Evolutionary conservation across 2,329 filamentous ascomycete genomes (phyloP).

Genomic region (Myriangium duriaei): DNA sequence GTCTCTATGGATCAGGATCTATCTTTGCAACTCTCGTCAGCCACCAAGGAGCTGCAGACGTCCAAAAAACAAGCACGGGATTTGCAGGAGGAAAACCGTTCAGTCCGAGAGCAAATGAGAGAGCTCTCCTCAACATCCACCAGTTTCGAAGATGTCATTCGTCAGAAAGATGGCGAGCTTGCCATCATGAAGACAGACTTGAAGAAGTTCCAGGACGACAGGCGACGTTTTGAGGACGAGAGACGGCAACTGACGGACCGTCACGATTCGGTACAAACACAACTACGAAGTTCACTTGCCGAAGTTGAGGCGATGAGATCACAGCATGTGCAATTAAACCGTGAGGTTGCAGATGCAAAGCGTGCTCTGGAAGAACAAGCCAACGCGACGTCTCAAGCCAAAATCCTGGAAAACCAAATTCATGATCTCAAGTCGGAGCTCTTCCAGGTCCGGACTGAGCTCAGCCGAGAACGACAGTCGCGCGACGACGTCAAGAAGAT

Average conservation of each 20-base stretch:
- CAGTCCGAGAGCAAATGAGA: constrained; percentile 71
- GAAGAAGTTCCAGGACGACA: constrained; percentile 70
- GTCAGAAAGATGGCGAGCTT: constrained; percentile 88
- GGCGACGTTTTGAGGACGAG: constrained; percentile 65
- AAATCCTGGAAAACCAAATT: constrained; percentile 75
- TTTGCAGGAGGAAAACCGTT: constrained; percentile 65
- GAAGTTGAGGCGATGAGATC: constrained; percentile 78
- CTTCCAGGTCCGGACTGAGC: constrained; percentile 71
- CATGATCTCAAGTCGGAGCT: constrained; percentile 76
- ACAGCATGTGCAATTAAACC: constrained; percentile 71
- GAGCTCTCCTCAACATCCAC: constrained; percentile 85
- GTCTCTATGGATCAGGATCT: constrained; percentile 78
- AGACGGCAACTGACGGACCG: constrained; percentile 57
- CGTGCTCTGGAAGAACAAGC: constrained; percentile 75
- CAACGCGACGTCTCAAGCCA: constrained; percentile 80
- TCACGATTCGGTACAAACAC: constrained; percentile 64
- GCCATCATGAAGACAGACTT: constrained; percentile 73
- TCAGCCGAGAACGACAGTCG: constrained; percentile 84
- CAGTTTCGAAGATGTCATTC: constrained; percentile 86
- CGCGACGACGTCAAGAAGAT: constrained; percentile 87
- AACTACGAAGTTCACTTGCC: constrained; percentile 73
- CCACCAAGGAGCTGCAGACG: constrained; percentile 67
- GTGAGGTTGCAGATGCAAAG: constrained; percentile 81
- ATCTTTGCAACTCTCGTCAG: constrained; percentile 66
- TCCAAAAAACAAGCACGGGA: constrained; percentile 64